Percentiles rank a stretch among this genome's conserved stretches.
Evolutionary conservation across 192 early-diverging fungal species (phyloP).

Genomic region (Rhizophagus clarus): DNA sequence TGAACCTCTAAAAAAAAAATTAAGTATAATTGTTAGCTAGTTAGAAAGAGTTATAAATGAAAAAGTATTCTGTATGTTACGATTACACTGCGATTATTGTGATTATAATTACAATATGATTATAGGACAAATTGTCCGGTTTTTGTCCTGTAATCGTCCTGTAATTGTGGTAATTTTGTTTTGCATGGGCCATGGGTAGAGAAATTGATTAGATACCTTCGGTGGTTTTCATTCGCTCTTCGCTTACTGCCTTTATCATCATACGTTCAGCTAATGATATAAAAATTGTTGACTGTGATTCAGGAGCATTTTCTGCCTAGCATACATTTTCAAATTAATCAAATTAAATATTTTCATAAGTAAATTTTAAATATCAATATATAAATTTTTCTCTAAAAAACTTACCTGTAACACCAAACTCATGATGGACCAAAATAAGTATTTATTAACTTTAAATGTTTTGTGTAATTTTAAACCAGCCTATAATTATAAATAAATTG

Average conservation of each 20-base stretch:
- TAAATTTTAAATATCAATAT: background rate
- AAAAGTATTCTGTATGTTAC: too few species aligned
- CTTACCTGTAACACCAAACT: constrained; percentile 75
- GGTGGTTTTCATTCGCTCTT: constrained; percentile 62
- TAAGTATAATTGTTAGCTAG: background rate
- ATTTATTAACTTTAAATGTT: constrained; percentile 73
- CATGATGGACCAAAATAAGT: constrained; percentile 88
- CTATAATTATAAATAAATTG: constrained; percentile 37
- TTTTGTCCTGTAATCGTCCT: too few species aligned
- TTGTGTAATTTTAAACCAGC: constrained; percentile 82
- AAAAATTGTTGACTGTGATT: constrained; percentile 49
- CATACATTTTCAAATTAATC: constrained; percentile 9
- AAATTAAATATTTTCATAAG: background rate
- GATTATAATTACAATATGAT: too few species aligned
- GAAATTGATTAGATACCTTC: constrained; percentile 53
- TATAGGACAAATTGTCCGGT: too few species aligned
- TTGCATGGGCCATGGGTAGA: too few species aligned
- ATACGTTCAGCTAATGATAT: constrained; percentile 80
- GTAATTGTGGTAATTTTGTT: too few species aligned
- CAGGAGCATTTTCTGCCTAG: constrained; percentile 44
- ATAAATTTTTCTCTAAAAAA: too few species aligned
- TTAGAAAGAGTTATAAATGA: background rate
- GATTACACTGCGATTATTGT: too few species aligned
- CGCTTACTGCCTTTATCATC: constrained; percentile 74
- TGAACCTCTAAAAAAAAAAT: constrained; percentile 64